Evolutionary conservation across 2,329 filamentous ascomycete species (phyloP).

Genomic region (Periconia digitata): DNA sequence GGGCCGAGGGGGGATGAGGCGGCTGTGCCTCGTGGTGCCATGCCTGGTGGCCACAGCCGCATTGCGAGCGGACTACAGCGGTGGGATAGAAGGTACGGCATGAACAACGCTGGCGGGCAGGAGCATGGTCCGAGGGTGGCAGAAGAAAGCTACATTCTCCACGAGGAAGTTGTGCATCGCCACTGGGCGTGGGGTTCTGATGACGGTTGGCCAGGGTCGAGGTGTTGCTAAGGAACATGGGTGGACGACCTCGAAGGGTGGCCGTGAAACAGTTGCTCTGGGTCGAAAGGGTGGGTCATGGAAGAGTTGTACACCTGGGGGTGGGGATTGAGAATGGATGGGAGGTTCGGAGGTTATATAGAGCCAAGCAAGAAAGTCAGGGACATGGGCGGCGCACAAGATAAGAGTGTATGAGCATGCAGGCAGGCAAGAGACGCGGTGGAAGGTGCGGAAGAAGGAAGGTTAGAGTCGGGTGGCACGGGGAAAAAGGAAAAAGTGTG

Average conservation of each 20-base stretch:
- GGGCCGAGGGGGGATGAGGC: constrained; percentile 35
- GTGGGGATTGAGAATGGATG: constrained; percentile 14
- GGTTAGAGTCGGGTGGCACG: constrained; percentile 20
- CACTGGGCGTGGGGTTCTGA: constrained; percentile 26
- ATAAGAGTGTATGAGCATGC: constrained; percentile 40
- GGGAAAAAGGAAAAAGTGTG: constrained; percentile 19
- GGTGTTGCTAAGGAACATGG: constrained; percentile 41
- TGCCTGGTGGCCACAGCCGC: constrained; percentile 52
- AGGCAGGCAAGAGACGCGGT: no score
- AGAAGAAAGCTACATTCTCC: constrained; percentile 43
- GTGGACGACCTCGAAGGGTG: constrained; percentile 30
- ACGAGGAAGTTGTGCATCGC: constrained; percentile 38
- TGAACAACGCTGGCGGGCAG: constrained; percentile 43
- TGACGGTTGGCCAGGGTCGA: constrained; percentile 32
- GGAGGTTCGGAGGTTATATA: constrained; percentile 35
- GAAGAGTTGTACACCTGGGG: constrained; percentile 24
- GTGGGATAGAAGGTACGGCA: constrained; percentile 49
- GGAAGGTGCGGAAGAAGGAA: constrained; percentile 2
- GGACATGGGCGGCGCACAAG: constrained; percentile 29
- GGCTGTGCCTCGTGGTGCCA: constrained; percentile 48
- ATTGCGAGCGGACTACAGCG: constrained; percentile 41
- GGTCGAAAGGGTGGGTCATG: constrained; percentile 32
- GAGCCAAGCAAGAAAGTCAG: constrained; percentile 21
- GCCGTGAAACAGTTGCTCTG: constrained; percentile 27
- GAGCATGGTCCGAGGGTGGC: constrained; percentile 24